Evolutionary conservation across 345 rosid genomes (phyloP), one percentile per base, ranked within the genome.

Genomic region (Lagerstroemia speciosa): DNA sequence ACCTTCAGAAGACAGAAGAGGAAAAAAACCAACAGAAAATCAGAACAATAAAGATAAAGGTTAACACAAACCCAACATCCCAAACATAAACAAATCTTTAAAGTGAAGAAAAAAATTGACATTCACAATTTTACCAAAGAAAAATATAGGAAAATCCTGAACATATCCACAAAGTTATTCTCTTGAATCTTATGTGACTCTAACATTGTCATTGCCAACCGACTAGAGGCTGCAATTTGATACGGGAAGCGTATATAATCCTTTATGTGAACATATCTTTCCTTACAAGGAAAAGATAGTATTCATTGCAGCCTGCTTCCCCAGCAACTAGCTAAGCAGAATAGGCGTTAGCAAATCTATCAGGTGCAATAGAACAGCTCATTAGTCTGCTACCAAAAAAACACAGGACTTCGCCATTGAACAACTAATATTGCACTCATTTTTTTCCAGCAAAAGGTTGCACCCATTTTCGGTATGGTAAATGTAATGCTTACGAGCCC

Each of bases 1-100:
- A 73, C 98, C 98, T 93, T 74, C 32, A 76, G 32, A 30, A 58
- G 6, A 26, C 11, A 41, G 65, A 62, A 65, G 60, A 40, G 26
- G 70, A 55, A 52, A 66, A 50, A 72, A 41, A 5, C 38, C 30
- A 65, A 43, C 64, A 69, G 60, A 29, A 57, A n/a, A n/a, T 53
- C 36, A n/a, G 48, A 58, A 57, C 16, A 64, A 30, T 5, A 72
- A 67, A 26, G 8, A 52, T 9, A 30, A 8, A 24, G 31, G 61
- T 22, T 19, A 55, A 55, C 61, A 24, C 3, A 26, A 55, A 24
- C 4, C 61, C 29, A 26, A 55, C 8, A 26, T 55, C 31, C 24
- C 11, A 31, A 26, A 65, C 24, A 6, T 46, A 65, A 40, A 11
- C 32, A 65, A 0, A 65, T n/a, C 67, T n/a, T 65, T 14, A 24